Evolutionary conservation across 495 filamentous ascomycete genomes (phyloP).

Genomic region (Barbatosphaeria neglecta): DNA sequence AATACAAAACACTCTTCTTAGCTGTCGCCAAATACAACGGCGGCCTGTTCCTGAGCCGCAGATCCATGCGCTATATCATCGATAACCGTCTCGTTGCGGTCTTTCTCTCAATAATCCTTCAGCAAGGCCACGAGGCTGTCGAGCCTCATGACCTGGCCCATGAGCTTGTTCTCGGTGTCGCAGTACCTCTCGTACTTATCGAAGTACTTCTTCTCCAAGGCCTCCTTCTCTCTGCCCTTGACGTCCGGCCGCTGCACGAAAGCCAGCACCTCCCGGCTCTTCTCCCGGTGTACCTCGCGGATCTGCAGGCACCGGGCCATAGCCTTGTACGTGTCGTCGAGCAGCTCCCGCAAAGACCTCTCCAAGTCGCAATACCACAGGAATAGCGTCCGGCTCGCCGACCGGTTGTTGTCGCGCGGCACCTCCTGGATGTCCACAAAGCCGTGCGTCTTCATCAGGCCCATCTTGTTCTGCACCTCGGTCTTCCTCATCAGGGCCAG

Average conservation of each 20-base stretch:
- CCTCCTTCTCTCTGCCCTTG: constrained; percentile 64
- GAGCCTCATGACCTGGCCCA: constrained; percentile 63
- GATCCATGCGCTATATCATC: too few species aligned
- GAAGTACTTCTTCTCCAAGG: constrained; percentile 55
- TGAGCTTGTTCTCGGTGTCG: constrained; percentile 59
- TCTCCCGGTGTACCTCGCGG: constrained; percentile 55
- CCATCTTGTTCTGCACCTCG: constrained; percentile 69
- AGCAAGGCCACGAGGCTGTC: constrained; percentile 79
- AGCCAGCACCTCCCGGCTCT: constrained; percentile 54
- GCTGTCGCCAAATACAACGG: too few species aligned
- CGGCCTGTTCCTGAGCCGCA: too few species aligned
- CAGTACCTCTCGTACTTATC: constrained; percentile 55
- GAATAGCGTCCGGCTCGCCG: constrained; percentile 69
- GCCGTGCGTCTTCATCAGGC: constrained; percentile 68
- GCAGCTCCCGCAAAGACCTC: constrained; percentile 47
- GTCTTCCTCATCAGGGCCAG: constrained; percentile 67
- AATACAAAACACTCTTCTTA: too few species aligned
- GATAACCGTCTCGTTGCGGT: too few species aligned
- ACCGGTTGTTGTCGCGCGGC: constrained; percentile 66
- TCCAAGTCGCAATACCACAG: constrained; percentile 83
- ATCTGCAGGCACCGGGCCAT: constrained; percentile 82
- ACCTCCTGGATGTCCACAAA: constrained; percentile 87
- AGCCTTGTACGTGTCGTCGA: constrained; percentile 72
- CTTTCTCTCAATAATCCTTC: constrained; percentile 59
- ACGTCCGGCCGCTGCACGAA: constrained; percentile 77